These are phyloP conservation scores for Globisporangium radiosum DNA, from an alignment of 352 stramenopile species.

Conservation along the genomic window DNA sequence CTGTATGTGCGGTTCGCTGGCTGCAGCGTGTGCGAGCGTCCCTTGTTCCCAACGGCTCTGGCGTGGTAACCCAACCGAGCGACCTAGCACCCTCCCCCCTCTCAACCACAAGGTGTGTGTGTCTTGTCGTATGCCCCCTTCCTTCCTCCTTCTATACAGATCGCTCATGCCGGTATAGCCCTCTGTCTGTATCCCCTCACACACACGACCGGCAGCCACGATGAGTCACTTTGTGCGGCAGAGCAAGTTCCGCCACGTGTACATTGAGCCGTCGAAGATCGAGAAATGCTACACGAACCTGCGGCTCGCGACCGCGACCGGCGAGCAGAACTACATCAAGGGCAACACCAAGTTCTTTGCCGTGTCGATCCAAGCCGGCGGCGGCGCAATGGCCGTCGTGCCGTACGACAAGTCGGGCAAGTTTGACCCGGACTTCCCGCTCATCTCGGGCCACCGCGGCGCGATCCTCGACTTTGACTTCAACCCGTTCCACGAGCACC, in stretches of 20 bases:
- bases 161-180: too few species aligned
- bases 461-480: constrained; percentile 99
- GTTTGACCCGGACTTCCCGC: constrained; percentile 91
- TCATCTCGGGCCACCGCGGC: constrained; percentile 94
- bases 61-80: too few species aligned
- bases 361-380: constrained; percentile 88
- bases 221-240: constrained; percentile 95
- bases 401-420: constrained; percentile 93
- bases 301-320: constrained; percentile 93
- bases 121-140: too few species aligned
- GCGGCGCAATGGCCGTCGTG: constrained; percentile 90
- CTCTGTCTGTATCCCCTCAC: too few species aligned
- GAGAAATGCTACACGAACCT: constrained; percentile 91
- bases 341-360: constrained; percentile 99
- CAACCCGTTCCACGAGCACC: constrained; percentile 96
- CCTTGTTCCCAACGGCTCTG: too few species aligned
- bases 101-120: too few species aligned
- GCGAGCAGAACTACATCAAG: constrained; percentile 99
- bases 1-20: too few species aligned
- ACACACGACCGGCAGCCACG: constrained; percentile 8
- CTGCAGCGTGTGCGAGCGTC: too few species aligned
- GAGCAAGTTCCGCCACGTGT: constrained; percentile 99
- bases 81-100: too few species aligned
- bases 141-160: too few species aligned
- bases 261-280: constrained; percentile 94